Evolutionary conservation across 495 filamentous ascomycete genomes (phyloP).

Genomic region (Aspergillus cavernicola): DNA sequence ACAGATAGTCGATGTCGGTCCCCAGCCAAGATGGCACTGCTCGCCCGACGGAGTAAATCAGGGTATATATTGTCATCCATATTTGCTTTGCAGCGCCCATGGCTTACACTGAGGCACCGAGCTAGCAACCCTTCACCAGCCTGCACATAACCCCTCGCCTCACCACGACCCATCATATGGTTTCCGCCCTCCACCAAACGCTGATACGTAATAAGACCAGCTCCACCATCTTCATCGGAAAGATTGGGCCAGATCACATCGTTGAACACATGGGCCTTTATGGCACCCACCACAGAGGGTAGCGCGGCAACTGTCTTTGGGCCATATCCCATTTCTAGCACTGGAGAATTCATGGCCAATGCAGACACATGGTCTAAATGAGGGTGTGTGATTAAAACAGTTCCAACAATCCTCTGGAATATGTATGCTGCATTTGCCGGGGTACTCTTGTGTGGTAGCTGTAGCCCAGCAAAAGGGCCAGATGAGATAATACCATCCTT

Average conservation of each 20-base stretch:
- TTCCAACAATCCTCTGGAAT: slow-evolving; percentile 71
- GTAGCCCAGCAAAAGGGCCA: slow-evolving; percentile 74
- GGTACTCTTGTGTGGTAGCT: slow-evolving; percentile 56
- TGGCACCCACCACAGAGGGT: slow-evolving; percentile 77
- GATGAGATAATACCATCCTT: slow-evolving; percentile 23
- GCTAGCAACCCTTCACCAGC: slow-evolving; percentile 77
- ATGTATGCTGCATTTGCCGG: slow-evolving; percentile 77
- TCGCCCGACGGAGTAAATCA: slow-evolving; percentile 37
- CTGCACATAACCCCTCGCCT: slow-evolving; percentile 75
- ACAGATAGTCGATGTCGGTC: slow-evolving; percentile 28
- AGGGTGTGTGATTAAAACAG: slow-evolving; percentile 88
- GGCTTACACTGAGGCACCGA: slow-evolving; percentile 74
- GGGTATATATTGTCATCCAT: slow-evolving; percentile 52
- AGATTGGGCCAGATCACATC: slow-evolving; percentile 97
- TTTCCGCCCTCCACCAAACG: slow-evolving; percentile 85
- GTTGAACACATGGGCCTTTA: slow-evolving; percentile 95
- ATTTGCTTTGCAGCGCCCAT: slow-evolving; percentile 79
- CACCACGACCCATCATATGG: slow-evolving; percentile 69
- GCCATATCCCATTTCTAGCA: slow-evolving; percentile 63
- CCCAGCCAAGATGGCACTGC: slow-evolving; percentile 39
- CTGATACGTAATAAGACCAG: slow-evolving; percentile 86
- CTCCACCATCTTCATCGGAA: slow-evolving; percentile 92
- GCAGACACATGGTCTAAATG: slow-evolving; percentile 92
- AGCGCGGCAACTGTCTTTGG: slow-evolving; percentile 83
- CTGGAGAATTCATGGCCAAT: slow-evolving; percentile 87